Conservation (phyloP, 140 eudicot species). For the Oenanthe javanica region DNA sequence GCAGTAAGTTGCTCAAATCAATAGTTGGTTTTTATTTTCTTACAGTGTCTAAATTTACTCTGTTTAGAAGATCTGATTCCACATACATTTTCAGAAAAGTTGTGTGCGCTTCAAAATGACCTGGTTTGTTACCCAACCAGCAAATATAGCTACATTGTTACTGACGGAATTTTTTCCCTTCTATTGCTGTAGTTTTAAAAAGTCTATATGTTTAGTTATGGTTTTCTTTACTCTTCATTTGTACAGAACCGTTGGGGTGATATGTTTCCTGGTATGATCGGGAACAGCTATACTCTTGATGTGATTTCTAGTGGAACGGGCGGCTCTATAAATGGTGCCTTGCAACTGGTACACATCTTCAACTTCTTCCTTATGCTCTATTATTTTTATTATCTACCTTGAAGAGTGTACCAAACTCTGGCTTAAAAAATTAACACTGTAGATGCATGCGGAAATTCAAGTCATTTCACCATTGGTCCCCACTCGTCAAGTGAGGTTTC, state of each 20-base stretch:
- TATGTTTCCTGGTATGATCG: slow-evolving; percentile 60
- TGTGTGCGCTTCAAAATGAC: neutral
- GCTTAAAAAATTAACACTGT: neutral
- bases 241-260: slow-evolving; percentile 60
- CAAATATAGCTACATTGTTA: neutral
- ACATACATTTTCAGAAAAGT: neutral
- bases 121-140: neutral
- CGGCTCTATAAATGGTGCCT: slow-evolving; percentile 54
- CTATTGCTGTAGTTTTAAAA: neutral
- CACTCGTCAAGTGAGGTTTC: slow-evolving; percentile 51
- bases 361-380: neutral
- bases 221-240: slow-evolving; percentile 6
- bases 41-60: neutral
- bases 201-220: neutral
- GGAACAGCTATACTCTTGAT: slow-evolving; percentile 38
- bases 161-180: neutral
- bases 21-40: neutral
- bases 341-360: slow-evolving; percentile 43
- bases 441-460: slow-evolving; percentile 85
- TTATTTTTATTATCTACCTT: neutral
- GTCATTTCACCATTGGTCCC: slow-evolving; percentile 70
- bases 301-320: slow-evolving; percentile 44
- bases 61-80: neutral
- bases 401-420: neutral
- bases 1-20: slow-evolving; percentile 32